phyloP scores from a whole-genome alignment of 2,329 filamentous ascomycete genomes.

The Pseudogymnoascus sp. region DNA sequence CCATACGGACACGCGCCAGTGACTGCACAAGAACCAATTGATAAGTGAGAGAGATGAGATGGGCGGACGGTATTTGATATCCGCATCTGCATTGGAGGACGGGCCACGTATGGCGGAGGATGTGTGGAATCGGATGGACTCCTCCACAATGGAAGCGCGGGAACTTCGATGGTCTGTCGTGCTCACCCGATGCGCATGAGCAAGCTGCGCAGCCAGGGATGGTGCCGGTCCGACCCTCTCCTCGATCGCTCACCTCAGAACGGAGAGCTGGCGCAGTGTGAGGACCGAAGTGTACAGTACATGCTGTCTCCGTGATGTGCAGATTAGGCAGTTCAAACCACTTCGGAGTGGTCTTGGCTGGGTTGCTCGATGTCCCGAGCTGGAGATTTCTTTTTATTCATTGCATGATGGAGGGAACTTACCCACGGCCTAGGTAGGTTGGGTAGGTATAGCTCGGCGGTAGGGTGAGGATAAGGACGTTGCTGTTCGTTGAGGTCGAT shows the following conservation, averaged over 20 bases:
- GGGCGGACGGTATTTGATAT: neutral
- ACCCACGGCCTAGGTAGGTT: neutral
- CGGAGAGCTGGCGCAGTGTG: neutral
- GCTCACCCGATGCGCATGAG: neutral
- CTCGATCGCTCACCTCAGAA: neutral
- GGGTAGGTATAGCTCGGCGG: neutral
- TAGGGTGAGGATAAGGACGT: neutral
- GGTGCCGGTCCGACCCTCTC: neutral
- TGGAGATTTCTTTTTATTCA: neutral
- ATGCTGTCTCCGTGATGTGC: neutral
- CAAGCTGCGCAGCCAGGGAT: conserved; percentile 3
- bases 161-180: conserved; percentile 1
- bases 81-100: neutral
- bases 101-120: neutral
- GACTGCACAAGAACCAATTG: neutral
- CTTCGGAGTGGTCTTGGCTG: neutral
- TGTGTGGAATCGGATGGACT: neutral
- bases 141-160: conserved; percentile 4
- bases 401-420: neutral
- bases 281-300: neutral
- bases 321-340: neutral
- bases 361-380: neutral
- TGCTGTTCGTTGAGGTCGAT: neutral
- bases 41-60: neutral
- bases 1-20: neutral